phyloP scores from a whole-genome alignment of 805 yeast genomes.

The Priceomyces fermenticarens region DNA sequence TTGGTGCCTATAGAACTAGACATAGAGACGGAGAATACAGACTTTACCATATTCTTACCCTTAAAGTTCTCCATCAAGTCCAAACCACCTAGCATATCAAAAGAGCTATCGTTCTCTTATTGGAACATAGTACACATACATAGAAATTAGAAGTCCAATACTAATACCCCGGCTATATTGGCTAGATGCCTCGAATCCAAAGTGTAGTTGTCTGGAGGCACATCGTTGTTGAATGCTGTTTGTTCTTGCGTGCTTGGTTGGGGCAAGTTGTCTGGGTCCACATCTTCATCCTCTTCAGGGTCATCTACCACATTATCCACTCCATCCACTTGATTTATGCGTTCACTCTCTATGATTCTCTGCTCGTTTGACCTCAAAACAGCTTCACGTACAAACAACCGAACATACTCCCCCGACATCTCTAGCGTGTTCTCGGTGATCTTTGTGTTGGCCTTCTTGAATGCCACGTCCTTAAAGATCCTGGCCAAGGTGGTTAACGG shows the following conservation, averaged over 20 bases:
- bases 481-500: constrained; percentile 41
- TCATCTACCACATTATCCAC: constrained; percentile 25
- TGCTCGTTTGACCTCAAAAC: constrained; percentile 56
- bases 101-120: too few relatives aligned
- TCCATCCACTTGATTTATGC: constrained; percentile 26
- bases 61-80: too few relatives aligned
- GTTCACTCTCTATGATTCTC: constrained; percentile 29
- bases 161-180: constrained; percentile 54
- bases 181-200: constrained; percentile 55
- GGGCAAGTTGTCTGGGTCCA: constrained; percentile 12
- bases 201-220: constrained; percentile 22
- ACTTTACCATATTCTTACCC: too few relatives aligned
- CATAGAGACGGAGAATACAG: too few relatives aligned
- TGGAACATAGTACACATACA: too few relatives aligned
- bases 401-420: constrained; percentile 51
- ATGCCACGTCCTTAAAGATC: constrained; percentile 49
- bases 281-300: constrained; percentile 14
- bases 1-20: too few relatives aligned
- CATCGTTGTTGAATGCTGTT: constrained; percentile 9
- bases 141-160: constrained; percentile 53
- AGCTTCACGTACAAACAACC: constrained; percentile 59
- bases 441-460: constrained; percentile 43
- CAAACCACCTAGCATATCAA: too few relatives aligned
- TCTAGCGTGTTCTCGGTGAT: constrained; percentile 49
- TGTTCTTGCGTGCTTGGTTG: constrained; percentile 19